These are phyloP conservation scores for Tuber microsphaerosporum DNA, from an alignment of 495 filamentous ascomycete genomes.

Conservation along the genomic window DNA sequence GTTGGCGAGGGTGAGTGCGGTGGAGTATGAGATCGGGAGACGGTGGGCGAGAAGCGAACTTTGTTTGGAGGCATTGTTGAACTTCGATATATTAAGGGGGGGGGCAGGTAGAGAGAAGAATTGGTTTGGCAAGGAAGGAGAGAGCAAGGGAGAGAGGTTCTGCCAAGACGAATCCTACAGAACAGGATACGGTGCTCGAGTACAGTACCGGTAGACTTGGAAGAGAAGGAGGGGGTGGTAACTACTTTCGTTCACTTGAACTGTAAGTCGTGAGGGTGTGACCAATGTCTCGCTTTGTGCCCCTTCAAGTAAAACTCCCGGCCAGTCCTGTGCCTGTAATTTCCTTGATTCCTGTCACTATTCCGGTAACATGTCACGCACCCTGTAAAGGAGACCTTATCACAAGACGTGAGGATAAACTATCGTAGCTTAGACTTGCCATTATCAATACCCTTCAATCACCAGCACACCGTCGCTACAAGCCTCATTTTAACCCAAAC, in stretches of 20 bases:
- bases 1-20: constrained; percentile 8
- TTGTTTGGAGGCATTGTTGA: constrained; percentile 6
- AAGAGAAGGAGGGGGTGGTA: background rate
- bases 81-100: background rate
- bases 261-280: background rate
- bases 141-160: background rate
- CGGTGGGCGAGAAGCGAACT: constrained; percentile 33
- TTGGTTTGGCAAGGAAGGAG: background rate
- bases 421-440: background rate
- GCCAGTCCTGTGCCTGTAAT: background rate
- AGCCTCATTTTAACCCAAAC: background rate
- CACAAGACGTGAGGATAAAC: background rate
- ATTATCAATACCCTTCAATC: background rate
- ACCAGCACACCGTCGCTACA: background rate
- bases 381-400: background rate
- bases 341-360: background rate
- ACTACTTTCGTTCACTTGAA: background rate
- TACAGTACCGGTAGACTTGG: no score
- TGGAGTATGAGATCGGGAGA: constrained; percentile 29
- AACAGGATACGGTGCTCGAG: background rate
- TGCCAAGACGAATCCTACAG: background rate
- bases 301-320: background rate
- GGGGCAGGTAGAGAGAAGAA: background rate
- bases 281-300: background rate
- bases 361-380: background rate